These are phyloP conservation scores for Nicotiana otophora DNA, from an alignment of 257 asterid genomes.

Conservation along the genomic window DNA sequence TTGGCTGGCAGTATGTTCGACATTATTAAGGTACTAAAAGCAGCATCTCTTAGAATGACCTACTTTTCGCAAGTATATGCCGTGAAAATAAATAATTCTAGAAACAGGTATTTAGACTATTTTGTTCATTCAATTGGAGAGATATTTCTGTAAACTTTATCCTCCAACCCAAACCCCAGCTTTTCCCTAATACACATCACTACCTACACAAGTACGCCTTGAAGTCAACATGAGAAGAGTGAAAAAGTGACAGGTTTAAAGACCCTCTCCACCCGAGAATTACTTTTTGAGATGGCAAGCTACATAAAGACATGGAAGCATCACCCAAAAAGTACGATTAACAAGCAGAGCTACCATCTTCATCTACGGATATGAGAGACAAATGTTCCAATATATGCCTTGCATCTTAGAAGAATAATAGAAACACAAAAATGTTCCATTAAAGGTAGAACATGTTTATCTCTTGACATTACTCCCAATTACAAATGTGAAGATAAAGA, in stretches of 20 bases:
- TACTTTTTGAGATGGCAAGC: background rate
- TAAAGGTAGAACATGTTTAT: background rate
- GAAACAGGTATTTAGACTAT: background rate
- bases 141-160: background rate
- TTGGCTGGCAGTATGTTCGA: background rate
- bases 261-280: no score
- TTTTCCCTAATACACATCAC: background rate
- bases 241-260: no score
- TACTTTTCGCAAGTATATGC: background rate
- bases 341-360: background rate
- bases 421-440: constrained; percentile 7
- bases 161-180: background rate
- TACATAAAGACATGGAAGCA: background rate
- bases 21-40: background rate
- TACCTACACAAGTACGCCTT: background rate
- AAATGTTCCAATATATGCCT: background rate
- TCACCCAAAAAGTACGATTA: background rate
- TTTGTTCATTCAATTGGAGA: background rate
- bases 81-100: constrained; percentile 1
- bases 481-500: background rate
- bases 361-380: background rate
- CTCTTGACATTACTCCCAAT: background rate
- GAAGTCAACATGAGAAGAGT: background rate
- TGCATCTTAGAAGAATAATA: background rate
- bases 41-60: background rate